A percentile compares a stretch with the other conserved stretches of the same genome.
Conservation (phyloP, 1,139 yeast genomes). For the Hemisphaericaspora subhashii region DNA sequence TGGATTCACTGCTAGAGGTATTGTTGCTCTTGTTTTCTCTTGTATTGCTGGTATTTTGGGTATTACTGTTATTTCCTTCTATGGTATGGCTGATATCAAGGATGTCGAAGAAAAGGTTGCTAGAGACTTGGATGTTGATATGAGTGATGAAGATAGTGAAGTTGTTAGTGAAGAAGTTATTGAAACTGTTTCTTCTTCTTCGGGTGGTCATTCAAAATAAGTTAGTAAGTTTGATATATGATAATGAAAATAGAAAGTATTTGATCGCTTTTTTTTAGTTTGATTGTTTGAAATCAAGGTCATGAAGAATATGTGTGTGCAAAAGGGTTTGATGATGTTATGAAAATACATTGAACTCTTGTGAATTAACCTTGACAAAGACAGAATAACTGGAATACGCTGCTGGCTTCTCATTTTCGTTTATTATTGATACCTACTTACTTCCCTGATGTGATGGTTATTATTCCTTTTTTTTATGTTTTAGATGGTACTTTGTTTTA, state of each 20-base stretch:
- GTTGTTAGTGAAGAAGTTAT: background rate
- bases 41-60: slow-evolving; percentile 61
- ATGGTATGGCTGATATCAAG: slow-evolving; percentile 67
- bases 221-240: background rate
- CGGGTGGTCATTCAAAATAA: no score
- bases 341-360: slow-evolving; percentile 3
- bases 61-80: slow-evolving; percentile 51
- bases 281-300: no score
- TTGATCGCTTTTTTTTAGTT: background rate
- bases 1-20: slow-evolving; percentile 71
- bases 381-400: background rate
- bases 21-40: slow-evolving; percentile 59
- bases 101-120: slow-evolving; percentile 59
- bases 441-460: no score
- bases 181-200: background rate
- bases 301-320: slow-evolving; percentile 14
- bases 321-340: slow-evolving; percentile 4
- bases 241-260: background rate
- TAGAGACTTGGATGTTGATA: slow-evolving; percentile 56
- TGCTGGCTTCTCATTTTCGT: background rate
- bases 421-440: background rate
- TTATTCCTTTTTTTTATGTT: slow-evolving; percentile 1
- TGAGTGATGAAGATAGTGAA: slow-evolving; percentile 45
- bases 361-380: slow-evolving; percentile 7
- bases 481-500: slow-evolving; percentile 8